Evolutionary conservation across 169 alveolate species (phyloP), one percentile per base, ranked within the genome.

Genomic region (Plasmodium relictum): DNA sequence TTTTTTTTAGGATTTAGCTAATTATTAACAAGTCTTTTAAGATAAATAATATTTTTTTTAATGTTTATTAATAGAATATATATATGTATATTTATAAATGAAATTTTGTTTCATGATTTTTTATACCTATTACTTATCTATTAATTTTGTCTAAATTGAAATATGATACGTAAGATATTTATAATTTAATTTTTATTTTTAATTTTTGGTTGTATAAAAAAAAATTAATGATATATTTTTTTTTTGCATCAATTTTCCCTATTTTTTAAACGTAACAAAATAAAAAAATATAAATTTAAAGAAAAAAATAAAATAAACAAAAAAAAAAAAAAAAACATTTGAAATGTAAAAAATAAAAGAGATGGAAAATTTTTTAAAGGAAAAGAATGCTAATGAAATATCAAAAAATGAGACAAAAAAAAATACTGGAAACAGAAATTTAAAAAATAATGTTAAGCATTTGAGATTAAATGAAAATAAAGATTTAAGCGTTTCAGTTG

Each of bases 291-390:
- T 2, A 24, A 22, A 61, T 22, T 16, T 18, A 61, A 72, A 73
- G 45, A 58, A 73, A 52, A 65, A 31, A n/a, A 63, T 24, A 65
- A 16, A 31, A 39, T 73, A 18, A n/a, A 37, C 50, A n/a, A 73
- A 73, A 39, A 52, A 24, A 20, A 0, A 54, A 44, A 52, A 69
- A 52, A 73, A 56, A 14, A 45, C 56, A 22, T 56, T 41, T 73
- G 45, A 69, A 69, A 44, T 69, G 22, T 22, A 54, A 41, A 37
- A 56, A 45, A 8, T 56, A 16, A 39, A 39, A 31, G 41, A 52
- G n/a, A 73, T 73, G 86, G 86, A 73, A 54, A 54, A 31, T 44
- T 24, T 61, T 73, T 56, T 69, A 18, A 56, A 31, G 16, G 59
- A 58, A 39, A 42, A 41, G 4, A 45, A 54, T 22, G 44, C 69